Conservation (phyloP, 2,329 filamentous ascomycete genomes). For the Dothistroma pini region DNA sequence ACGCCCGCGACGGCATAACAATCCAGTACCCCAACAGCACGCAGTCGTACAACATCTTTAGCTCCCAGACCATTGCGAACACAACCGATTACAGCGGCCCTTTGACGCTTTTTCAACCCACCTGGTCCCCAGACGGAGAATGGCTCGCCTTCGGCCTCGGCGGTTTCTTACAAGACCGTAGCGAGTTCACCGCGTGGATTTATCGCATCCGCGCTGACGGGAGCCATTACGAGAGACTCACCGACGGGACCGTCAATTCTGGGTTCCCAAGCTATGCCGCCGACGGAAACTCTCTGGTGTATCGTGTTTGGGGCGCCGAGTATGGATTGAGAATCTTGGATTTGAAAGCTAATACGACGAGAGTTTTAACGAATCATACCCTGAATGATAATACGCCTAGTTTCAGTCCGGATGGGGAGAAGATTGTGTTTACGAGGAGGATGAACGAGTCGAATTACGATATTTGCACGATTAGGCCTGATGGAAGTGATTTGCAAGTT, state of each 20-base stretch:
- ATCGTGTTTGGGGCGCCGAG: constrained; percentile 13
- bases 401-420: constrained; percentile 9
- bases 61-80: not conserved
- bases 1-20: not conserved
- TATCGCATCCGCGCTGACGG: constrained; percentile 8
- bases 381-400: constrained; percentile 12
- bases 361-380: constrained; percentile 10
- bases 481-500: constrained; percentile 14
- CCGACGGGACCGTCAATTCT: constrained; percentile 10
- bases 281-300: constrained; percentile 11
- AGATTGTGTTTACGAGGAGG: constrained; percentile 14
- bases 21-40: not conserved
- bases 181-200: constrained; percentile 8
- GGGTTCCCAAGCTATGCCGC: constrained; percentile 12
- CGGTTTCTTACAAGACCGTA: constrained; percentile 12
- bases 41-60: not conserved
- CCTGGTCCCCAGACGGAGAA: constrained; percentile 10
- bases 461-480: constrained; percentile 14
- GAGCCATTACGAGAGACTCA: constrained; percentile 9
- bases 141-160: constrained; percentile 9
- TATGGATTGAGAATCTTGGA: constrained; percentile 13
- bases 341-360: constrained; percentile 7
- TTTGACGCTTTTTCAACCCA: not conserved
- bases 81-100: not conserved
- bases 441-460: constrained; percentile 16